phyloP scores from a whole-genome alignment of 2,329 filamentous ascomycete genomes.

The Penicillium sclerotigenum region DNA sequence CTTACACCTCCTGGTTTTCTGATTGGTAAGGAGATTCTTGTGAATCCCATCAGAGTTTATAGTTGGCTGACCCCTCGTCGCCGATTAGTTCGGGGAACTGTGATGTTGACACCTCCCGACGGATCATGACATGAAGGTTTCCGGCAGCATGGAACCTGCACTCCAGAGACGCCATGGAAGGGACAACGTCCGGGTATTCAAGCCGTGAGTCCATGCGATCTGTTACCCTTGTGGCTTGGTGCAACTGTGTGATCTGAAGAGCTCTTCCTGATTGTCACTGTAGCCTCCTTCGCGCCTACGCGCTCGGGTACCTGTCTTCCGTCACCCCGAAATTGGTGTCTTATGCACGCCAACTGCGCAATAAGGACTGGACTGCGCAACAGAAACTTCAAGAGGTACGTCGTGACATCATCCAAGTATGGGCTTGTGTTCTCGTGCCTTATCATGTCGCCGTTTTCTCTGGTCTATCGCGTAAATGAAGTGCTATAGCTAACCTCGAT shows the following conservation, averaged over 20 bases:
- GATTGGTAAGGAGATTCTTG: conserved; percentile 13
- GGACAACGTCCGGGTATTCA: conserved; percentile 26
- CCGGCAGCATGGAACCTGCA: conserved; percentile 28
- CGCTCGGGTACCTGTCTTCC: conserved; percentile 48
- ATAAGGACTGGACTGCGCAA: conserved; percentile 30
- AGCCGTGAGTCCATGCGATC: conserved; percentile 33
- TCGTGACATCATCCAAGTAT: not conserved
- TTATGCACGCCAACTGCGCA: conserved; percentile 36
- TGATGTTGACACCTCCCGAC: conserved; percentile 18
- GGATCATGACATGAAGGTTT: conserved; percentile 28
- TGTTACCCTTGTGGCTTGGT: conserved; percentile 5
- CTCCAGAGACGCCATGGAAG: conserved; percentile 23
- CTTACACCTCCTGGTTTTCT: not conserved
- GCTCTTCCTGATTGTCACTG: conserved; percentile 10
- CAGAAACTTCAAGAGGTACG: conserved; percentile 39
- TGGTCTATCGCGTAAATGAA: not conserved
- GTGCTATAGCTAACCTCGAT: conserved; percentile 18
- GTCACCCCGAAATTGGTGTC: conserved; percentile 47
- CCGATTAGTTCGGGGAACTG: conserved; percentile 12
- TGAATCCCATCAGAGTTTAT: conserved; percentile 12
- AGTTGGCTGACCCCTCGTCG: conserved; percentile 1
- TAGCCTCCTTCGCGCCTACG: conserved; percentile 48
- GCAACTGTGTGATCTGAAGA: conserved; percentile 5
- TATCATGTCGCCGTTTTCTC: conserved; percentile 8
- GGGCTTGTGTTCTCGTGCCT: not conserved